Percentiles rank a stretch among this genome's conserved stretches.
Conservation (phyloP, 768 basidiomycete species). For the Termitomyces sp. region DNA sequence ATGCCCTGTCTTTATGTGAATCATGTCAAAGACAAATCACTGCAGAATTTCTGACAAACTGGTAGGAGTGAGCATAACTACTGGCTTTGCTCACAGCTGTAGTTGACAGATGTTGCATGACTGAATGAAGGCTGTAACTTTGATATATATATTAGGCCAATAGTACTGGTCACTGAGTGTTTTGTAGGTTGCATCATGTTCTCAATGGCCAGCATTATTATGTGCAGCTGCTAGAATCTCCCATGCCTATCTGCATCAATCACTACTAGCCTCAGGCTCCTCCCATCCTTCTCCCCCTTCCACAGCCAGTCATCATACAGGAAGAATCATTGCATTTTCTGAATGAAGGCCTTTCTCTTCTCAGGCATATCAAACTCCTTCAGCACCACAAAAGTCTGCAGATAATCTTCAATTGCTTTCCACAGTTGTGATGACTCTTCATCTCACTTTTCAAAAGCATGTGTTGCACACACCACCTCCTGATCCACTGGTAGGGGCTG, state of each 20-base stretch:
- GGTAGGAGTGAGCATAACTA: no score
- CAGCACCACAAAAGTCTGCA: no score
- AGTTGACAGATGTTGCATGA: no score
- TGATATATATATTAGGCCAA: slow-evolving; percentile 31
- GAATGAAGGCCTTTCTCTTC: no score
- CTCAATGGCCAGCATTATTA: slow-evolving; percentile 24
- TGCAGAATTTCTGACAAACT: slow-evolving; percentile 10
- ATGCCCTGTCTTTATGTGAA: slow-evolving; percentile 11
- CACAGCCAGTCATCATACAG: slow-evolving; percentile 18
- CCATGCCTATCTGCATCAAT: slow-evolving; percentile 4
- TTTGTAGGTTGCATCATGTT: slow-evolving; percentile 21
- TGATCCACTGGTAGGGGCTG: no score
- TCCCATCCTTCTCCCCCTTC: slow-evolving; percentile 5
- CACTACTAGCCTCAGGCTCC: slow-evolving; percentile 21
- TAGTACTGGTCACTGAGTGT: slow-evolving; percentile 22
- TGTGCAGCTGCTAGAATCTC: slow-evolving; percentile 22
- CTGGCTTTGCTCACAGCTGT: no score
- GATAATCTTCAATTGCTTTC: no score
- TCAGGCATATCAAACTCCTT: no score
- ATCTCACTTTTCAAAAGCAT: no score
- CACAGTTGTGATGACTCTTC: no score
- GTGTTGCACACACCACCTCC: no score
- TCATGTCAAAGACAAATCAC: no score
- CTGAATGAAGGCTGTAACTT: slow-evolving; percentile 23
- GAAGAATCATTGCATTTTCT: slow-evolving; percentile 7